Base-by-base conservation (phyloP, 495 filamentous ascomycete species). In the Penicillium parvum region DNA sequence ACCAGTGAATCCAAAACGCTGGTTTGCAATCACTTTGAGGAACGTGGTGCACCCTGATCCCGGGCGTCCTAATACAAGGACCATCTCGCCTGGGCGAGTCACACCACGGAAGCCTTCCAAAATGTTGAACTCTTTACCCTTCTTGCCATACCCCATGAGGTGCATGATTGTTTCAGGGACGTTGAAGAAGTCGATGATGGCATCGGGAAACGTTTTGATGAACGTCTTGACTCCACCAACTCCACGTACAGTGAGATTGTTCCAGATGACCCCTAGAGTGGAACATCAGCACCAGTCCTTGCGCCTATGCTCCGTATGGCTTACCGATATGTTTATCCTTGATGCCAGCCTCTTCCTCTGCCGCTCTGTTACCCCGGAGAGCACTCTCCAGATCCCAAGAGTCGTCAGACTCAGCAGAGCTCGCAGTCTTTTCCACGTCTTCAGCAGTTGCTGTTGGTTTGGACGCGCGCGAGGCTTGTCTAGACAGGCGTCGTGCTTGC, bases 11-110 rank as follows among this genome's bases (percentile, higher is more conserved):
- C 89, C 90, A 52, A 74, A 77, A 5, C 86, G 75, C 53, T 89
- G 84, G 50, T 95, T 94, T 11, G 84, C 78, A 47, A 96, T 85
- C 16, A 82, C 77, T 60, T 92, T 94, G 15, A 96, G 69, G 52
- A 95, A 91, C 0, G 88, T 88, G 0, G 90, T 90, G 59, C 90
- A 96, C 23, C 90, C 90, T 7, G 82, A 83, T 0, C 90, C 90
- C 0, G 90, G 90, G 39, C 85, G 77, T 8, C 90, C 90, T 14
- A 96, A 73, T 7, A 96, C 90, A 14, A 96, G 68, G 1, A 94
- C 73, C 90, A 95, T 95, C 63, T 96, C 90, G 11, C 90, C 90
- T 1, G 86, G 82, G 48, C 82, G 82, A 22, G 76, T 66, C 37
- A 81, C 68, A 22, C 81, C 82, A 5, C 65, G 60, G 52, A 79